phyloP scores from a whole-genome alignment of 306 rosid species.

The Ammopiptanthus mongolicus region DNA sequence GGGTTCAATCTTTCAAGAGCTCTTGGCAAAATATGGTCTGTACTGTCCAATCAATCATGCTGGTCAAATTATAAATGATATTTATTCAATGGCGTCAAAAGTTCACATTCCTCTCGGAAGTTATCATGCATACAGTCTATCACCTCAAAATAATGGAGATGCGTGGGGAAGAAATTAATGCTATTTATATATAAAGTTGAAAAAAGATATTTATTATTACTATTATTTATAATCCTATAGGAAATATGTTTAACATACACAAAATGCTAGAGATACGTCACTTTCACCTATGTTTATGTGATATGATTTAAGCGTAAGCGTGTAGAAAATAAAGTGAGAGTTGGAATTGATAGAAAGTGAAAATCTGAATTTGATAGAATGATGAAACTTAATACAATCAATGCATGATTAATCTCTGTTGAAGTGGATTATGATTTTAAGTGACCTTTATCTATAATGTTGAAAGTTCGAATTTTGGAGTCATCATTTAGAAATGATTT shows the following conservation, averaged over 20 bases:
- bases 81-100: constrained; percentile 28
- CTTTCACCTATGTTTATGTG: no score
- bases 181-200: neutral
- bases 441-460: no score
- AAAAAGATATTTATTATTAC: neutral
- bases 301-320: no score
- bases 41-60: constrained; percentile 44
- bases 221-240: neutral
- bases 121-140: constrained; percentile 18
- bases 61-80: constrained; percentile 37
- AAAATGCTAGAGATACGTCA: neutral
- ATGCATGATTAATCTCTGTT: no score
- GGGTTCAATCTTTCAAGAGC: constrained; percentile 18
- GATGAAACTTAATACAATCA: no score
- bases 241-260: neutral
- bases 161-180: neutral
- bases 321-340: no score
- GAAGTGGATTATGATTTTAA: no score
- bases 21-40: constrained; percentile 27
- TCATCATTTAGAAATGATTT: no score
- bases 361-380: no score
- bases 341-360: no score
- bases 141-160: neutral
- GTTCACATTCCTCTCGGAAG: constrained; percentile 25
- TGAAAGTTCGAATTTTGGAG: no score